These are phyloP conservation scores for Eucalyptus cloeziana DNA, from an alignment of 345 rosid genomes.

Conservation along the genomic window DNA sequence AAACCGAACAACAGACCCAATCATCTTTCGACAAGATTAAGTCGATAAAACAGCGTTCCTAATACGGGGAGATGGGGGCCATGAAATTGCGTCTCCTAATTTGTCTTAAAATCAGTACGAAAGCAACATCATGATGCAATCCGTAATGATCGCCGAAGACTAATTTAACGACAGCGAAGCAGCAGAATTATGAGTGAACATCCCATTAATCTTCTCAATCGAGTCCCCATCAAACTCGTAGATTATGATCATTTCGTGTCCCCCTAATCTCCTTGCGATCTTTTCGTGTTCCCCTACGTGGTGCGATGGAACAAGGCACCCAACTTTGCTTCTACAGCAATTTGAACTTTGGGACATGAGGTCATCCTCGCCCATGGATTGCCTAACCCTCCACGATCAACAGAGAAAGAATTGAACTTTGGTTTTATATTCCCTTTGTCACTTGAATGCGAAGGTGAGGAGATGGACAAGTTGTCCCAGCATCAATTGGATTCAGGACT, in stretches of 20 bases:
- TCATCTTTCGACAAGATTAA: neutral
- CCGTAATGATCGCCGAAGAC: neutral
- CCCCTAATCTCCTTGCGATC: neutral
- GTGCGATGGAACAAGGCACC: neutral
- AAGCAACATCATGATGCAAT: neutral
- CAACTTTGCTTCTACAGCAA: neutral
- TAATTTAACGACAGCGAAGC: neutral
- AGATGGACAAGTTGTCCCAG: neutral
- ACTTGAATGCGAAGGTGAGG: neutral
- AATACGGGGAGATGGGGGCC: neutral
- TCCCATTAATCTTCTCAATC: neutral
- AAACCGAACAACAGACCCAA: neutral
- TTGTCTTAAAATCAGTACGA: neutral
- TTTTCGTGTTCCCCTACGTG: neutral
- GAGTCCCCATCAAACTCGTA: neutral
- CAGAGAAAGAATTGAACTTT: neutral
- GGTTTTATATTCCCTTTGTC: neutral
- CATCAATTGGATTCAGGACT: neutral
- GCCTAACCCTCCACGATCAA: neutral
- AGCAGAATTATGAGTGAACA: neutral
- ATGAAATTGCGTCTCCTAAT: neutral
- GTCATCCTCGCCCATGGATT: neutral
- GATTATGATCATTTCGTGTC: neutral
- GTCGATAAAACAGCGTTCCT: neutral
- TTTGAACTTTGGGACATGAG: neutral